Conservation (phyloP, 495 filamentous ascomycete species). For the Endocarpon pusillum region DNA sequence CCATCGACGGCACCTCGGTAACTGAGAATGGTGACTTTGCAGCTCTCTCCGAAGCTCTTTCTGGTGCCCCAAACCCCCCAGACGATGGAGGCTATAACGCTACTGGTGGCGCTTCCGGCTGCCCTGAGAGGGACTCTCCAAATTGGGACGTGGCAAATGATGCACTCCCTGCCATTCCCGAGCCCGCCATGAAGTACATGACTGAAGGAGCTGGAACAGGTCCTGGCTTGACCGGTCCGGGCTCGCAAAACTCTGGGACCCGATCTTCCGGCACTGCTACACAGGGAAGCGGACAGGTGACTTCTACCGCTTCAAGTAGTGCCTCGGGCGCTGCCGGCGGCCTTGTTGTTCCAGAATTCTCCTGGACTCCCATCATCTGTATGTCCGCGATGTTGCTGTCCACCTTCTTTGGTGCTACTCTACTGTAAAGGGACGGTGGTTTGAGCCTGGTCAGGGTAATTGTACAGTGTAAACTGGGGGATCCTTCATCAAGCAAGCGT, state of each 20-base stretch:
- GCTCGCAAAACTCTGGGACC: conserved; percentile 53
- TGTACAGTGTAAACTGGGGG: too few relatives aligned
- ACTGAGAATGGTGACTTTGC: conserved; percentile 45
- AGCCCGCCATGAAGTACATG: conserved; percentile 49
- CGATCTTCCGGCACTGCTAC: conserved; percentile 42
- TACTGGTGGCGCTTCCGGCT: conserved; percentile 43
- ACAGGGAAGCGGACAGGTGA: conserved; percentile 41
- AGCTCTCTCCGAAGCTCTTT: conserved; percentile 47
- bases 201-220: conserved; percentile 54
- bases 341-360: conserved; percentile 26
- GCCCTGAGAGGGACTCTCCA: conserved; percentile 43
- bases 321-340: conserved; percentile 28
- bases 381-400: conserved; percentile 37
- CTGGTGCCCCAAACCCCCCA: conserved; percentile 41
- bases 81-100: conserved; percentile 66
- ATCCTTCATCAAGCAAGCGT: too few relatives aligned
- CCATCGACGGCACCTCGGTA: conserved; percentile 39
- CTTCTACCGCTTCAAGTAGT: conserved; percentile 22
- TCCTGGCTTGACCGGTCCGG: conserved; percentile 50
- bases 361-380: conserved; percentile 36
- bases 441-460: too few relatives aligned
- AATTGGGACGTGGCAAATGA: conserved; percentile 60
- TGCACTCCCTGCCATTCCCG: conserved; percentile 60
- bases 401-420: conserved; percentile 44
- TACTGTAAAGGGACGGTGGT: conserved; percentile 41